phyloP scores from a whole-genome alignment of 257 asterid species.

The Solanum chilense region DNA sequence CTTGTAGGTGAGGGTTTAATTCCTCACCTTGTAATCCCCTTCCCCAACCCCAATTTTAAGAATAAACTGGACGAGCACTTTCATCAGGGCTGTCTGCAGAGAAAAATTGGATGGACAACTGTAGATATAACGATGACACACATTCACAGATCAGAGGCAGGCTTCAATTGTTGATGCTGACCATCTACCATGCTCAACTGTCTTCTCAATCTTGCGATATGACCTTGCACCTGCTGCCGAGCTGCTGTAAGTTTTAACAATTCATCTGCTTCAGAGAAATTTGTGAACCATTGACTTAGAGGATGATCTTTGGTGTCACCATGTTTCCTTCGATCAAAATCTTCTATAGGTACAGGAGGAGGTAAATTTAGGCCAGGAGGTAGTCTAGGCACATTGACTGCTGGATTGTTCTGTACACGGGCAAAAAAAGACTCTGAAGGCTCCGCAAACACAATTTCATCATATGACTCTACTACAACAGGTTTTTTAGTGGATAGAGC shows the following conservation, averaged over 20 bases:
- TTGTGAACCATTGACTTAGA: slow-evolving; percentile 69
- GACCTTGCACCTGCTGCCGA: slow-evolving; percentile 75
- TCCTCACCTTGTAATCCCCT: neutral
- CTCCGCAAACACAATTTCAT: slow-evolving; percentile 75
- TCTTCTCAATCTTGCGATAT: neutral
- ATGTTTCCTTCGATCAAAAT: slow-evolving; percentile 39
- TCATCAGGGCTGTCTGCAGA: neutral
- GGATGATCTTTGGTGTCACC: slow-evolving; percentile 76
- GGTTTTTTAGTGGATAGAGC: slow-evolving; percentile 71
- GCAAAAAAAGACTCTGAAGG: slow-evolving; percentile 75
- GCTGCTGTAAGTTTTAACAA: slow-evolving; percentile 87
- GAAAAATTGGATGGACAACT: neutral
- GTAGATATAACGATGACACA: slow-evolving; percentile 5
- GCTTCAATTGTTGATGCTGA: neutral
- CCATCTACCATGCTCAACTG: neutral
- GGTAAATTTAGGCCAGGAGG: slow-evolving; percentile 36
- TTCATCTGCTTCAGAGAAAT: slow-evolving; percentile 90
- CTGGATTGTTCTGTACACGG: slow-evolving; percentile 70
- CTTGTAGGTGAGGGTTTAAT: neutral
- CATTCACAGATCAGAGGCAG: slow-evolving; percentile 2
- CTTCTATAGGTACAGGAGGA: slow-evolving; percentile 41
- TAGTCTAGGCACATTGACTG: slow-evolving; percentile 61
- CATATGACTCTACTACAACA: slow-evolving; percentile 71
- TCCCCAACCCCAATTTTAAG: neutral
- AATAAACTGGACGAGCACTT: neutral